Base-by-base conservation (phyloP, 331 rosid genomes). In the Malus hybrid region DNA sequence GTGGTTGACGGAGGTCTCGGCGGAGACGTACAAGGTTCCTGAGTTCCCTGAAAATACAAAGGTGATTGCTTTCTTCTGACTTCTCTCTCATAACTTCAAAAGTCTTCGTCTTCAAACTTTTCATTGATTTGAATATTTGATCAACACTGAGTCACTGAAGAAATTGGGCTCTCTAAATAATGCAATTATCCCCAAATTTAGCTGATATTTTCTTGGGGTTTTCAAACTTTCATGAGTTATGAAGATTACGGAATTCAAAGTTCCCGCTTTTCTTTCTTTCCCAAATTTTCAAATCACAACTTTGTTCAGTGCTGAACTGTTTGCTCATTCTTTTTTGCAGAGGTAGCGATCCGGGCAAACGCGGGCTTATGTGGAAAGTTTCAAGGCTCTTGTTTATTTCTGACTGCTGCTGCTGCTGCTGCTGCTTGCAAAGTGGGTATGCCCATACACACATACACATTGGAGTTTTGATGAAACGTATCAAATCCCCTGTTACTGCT, bases 1-100 rank as follows among this genome's bases (percentile, higher is more conserved):
- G 82, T 90, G 89, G 88, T 75, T 93, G 79, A 67, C 81, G 66
- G 96, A 91, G 83, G 68, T 93, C n/a, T 79, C 90, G n/a, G 74
- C 82, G 27, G 96, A 90, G 81, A 59, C 74, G 6, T 95, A 95
- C 80, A 90, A 88, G 80, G 88, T 90, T 65, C 77, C 86, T 0
- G 96, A 90, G 28, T 61, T 55, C n/a, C 70, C 86, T 14, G 92
- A 93, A 29, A 84, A 76, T 76, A 73, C 85, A 86, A 88, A 89
- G 94, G 97, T 92, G 74, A 74, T 11, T 50, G 22, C 46, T 68
- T 29, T 69, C 48, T 56, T 70, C n/a, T 11, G 44, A 28, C 36
- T 67, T 66, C 16, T 59, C 18, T 57, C 22, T 77, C 46, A 27
- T 29, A 57, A 46, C 16, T 60, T 42, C 10, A 4, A 34, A n/a